Base-by-base conservation (phyloP, 1,139 yeast genomes). In the Hyphopichia fennica region DNA sequence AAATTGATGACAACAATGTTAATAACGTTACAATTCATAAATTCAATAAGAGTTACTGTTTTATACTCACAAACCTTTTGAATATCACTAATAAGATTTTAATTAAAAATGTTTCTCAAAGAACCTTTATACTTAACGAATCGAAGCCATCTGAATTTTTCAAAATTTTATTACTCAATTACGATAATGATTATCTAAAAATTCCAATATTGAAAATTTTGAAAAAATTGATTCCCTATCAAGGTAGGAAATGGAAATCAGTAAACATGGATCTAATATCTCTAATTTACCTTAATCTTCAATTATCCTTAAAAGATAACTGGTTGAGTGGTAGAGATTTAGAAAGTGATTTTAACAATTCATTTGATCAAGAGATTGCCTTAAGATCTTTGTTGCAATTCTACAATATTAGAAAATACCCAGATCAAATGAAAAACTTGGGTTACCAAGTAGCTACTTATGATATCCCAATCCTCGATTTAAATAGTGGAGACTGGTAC, bases 221-320 rank as follows among this genome's bases (percentile, higher is more conserved):
- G 46, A 90, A 88, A 59, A 84, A 88, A 48, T 75, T 90, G 40
- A 83, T 91, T 0, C 97, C 98, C 0, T 89, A 85, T 61, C 91
- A 88, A 52, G 97, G 97, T 16, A 81, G 95, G 46, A 90, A 91
- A 61, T 93, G 99, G 99, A 84, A 90, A 53, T 80, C 90, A 13
- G 79, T 82, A 49, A 95, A 93, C 58, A 93, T 95, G 98, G 96
- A 90, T 52, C 69, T 93, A 43, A 88, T 95, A 7, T 89, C 97
- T 0, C 83, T 87, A 47, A 90, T 93, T 1, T 93, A 87, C 56
- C 65, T 93, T 37, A 84, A 88, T 54, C 79, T 90, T 53, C 78
- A 82, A 49, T 68, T 91, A 27, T 79, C 82, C 15, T 65, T 93
- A 40, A 78, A 84, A 46, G 98, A 91, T 56, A 85, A 83, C 53